Base-by-base conservation (phyloP, 1,284 basidiomycete genomes). In the Vanrija sp. region DNA sequence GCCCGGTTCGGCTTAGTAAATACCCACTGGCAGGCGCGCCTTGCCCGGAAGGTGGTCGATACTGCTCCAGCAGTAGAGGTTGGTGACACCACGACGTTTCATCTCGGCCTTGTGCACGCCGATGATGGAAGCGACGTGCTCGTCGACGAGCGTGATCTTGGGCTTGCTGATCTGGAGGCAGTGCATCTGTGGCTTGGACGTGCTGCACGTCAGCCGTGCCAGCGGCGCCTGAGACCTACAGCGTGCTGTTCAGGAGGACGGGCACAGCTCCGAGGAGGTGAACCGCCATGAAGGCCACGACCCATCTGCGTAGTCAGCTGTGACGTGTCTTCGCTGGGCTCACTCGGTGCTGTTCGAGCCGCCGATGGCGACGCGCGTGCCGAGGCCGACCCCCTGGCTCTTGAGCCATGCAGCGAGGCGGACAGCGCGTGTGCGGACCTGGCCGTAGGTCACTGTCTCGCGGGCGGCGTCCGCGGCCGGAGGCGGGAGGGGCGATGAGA, bases 251-350 rank as follows among this genome's bases (percentile, higher is more conserved):
- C 3, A 75, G 56, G 25, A 63, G 64, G 7, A 73, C 67, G 0
- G 66, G 54, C 5, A 72, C 61, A 0, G 64, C 73, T 14, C 71
- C 73, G 40, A 75, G 64, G 28, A 75, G 61, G 38, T 72, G 71
- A 0, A 58, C 57, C 6, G 71, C 73, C 18, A 69, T 50, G 49
- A 67, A 75, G 1, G 65, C 44, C 0, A 72, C 55, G 9, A 73
- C 60, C 68, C 71, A 75, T 63, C 70, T 29, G 55, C 21, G 3
- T 10, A 2, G 43, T 34, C 2, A 34, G 34, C 9, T 34, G 34
- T 12, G 9, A 14, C 14, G 34, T 2, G 6, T 67, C 52, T 44
- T n/a, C n/a, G n/a, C n/a, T 64, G 73, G 3, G 65, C 60, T 68
- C 72, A 75, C 10, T 47, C 43, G 5, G 66, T 55, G 43, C 54